These are phyloP conservation scores for Polyporus arcularius DNA, from an alignment of 768 basidiomycete genomes.

Conservation along the genomic window DNA sequence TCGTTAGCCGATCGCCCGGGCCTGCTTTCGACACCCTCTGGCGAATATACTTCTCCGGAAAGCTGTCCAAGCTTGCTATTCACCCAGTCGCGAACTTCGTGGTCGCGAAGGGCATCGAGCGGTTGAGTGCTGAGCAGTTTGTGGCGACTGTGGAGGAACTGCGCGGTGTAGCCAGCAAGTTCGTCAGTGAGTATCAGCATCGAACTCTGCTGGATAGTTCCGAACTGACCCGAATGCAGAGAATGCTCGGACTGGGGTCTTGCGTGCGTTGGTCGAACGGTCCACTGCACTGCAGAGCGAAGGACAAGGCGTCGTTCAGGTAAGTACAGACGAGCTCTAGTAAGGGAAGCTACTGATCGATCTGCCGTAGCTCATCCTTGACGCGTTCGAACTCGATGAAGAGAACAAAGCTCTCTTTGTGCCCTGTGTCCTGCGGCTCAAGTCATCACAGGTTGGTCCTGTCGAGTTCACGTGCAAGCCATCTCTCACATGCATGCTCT, in stretches of 20 bases:
- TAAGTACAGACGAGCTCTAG: constrained; percentile 34
- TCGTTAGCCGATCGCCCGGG: constrained; percentile 64
- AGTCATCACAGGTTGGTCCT: constrained; percentile 47
- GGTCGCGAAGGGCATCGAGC: constrained; percentile 73
- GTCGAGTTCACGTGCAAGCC: background rate
- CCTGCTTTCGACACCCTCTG: constrained; percentile 69
- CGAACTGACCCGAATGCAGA: constrained; percentile 38
- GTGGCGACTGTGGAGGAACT: constrained; percentile 61
- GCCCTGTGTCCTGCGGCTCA: constrained; percentile 63
- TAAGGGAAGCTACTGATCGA: background rate
- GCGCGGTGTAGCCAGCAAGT: constrained; percentile 51
- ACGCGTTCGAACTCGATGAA: constrained; percentile 56
- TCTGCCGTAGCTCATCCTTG: constrained; percentile 52
- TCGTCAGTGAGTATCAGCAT: constrained; percentile 60
- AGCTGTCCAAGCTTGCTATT: constrained; percentile 66
- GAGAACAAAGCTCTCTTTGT: constrained; percentile 60
- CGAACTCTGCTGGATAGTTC: background rate
- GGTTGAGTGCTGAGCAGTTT: constrained; percentile 59
- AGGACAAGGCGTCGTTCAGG: constrained; percentile 57
- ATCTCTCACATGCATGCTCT: background rate
- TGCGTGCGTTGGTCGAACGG: constrained; percentile 76
- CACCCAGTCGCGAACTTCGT: constrained; percentile 98
- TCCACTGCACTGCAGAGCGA: constrained; percentile 48
- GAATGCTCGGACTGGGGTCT: constrained; percentile 71
- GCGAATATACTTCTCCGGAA: constrained; percentile 76